phyloP scores from a whole-genome alignment of 352 stramenopile species.

The Pythium dissotocum region DNA sequence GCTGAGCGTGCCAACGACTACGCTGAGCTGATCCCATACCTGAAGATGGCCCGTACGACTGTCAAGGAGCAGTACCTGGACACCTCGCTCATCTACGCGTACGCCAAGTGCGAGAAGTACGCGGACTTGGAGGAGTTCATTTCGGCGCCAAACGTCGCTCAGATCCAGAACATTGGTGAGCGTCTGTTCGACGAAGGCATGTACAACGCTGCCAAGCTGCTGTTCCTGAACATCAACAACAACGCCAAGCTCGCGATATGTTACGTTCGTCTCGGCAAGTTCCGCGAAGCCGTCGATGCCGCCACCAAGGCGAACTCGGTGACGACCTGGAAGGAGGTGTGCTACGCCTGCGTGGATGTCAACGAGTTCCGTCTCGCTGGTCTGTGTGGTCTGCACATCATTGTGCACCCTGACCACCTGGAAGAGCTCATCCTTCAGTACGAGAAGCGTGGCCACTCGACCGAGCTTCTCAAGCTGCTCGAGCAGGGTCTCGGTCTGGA shows the following conservation, averaged over 20 bases:
- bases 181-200: conserved; percentile 98
- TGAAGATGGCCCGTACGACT: conserved; percentile 99
- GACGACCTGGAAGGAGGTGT: conserved; percentile 99
- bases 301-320: conserved; percentile 99
- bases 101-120: conserved; percentile 98
- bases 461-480: conserved; percentile 97
- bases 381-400: conserved; percentile 98
- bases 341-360: conserved; percentile 97
- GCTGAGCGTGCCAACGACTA: conserved; percentile 97
- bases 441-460: conserved; percentile 96
- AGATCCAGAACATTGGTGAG: conserved; percentile 99
- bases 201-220: conserved; percentile 98
- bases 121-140: conserved; percentile 99
- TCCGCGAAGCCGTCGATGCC: conserved; percentile 98
- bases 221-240: conserved; percentile 99
- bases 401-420: conserved; percentile 99
- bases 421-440: conserved; percentile 99
- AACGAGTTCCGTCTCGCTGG: conserved; percentile 98
- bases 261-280: conserved; percentile 99
- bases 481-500: conserved; percentile 99
- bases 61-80: conserved; percentile 99
- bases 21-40: conserved; percentile 96
- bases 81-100: conserved; percentile 99
- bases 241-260: conserved; percentile 99
- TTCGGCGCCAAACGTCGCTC: conserved; percentile 98